A percentile compares a stretch with the other conserved stretches of the same genome.
These are phyloP conservation scores for Talaromyces sp. DNA, from an alignment of 2,329 filamentous ascomycete genomes.

Conservation along the genomic window DNA sequence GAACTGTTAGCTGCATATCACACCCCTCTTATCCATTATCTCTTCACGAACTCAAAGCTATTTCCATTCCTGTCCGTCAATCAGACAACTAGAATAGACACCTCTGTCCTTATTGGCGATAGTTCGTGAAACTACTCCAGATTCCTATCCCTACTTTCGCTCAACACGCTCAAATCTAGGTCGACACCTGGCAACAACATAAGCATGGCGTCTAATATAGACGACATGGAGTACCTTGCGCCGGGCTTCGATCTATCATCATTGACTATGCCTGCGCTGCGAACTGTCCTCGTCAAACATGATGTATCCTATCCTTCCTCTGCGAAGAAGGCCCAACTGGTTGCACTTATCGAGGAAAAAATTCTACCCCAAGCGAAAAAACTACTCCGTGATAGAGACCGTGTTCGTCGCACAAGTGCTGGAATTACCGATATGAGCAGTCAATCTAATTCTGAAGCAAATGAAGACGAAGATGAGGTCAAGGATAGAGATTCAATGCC, in stretches of 20 bases:
- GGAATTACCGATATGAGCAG: slow-evolving; percentile 73
- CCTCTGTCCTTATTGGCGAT: background rate
- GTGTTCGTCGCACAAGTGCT: slow-evolving; percentile 78
- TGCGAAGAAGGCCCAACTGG: slow-evolving; percentile 85
- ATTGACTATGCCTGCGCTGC: slow-evolving; percentile 81
- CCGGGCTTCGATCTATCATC: slow-evolving; percentile 78
- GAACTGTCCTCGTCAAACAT: slow-evolving; percentile 87
- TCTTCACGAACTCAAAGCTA: background rate
- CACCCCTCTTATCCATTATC: slow-evolving; percentile 5
- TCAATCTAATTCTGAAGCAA: slow-evolving; percentile 60
- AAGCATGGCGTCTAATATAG: slow-evolving; percentile 35
- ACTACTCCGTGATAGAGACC: slow-evolving; percentile 69
- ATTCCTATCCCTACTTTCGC: background rate
- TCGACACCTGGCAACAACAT: slow-evolving; percentile 1
- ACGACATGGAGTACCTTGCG: slow-evolving; percentile 78
- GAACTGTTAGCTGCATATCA: slow-evolving; percentile 5
- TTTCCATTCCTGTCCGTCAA: background rate
- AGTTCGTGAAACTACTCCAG: background rate
- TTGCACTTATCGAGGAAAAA: slow-evolving; percentile 77
- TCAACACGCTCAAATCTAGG: background rate
- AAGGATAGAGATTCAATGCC: slow-evolving; percentile 44
- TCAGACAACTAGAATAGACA: background rate
- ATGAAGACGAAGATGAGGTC: slow-evolving; percentile 62
- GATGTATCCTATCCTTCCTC: slow-evolving; percentile 80
- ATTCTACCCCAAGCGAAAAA: slow-evolving; percentile 74